Base-by-base conservation (phyloP, 163 green algal genomes). In the Scenedesmus sp. region DNA sequence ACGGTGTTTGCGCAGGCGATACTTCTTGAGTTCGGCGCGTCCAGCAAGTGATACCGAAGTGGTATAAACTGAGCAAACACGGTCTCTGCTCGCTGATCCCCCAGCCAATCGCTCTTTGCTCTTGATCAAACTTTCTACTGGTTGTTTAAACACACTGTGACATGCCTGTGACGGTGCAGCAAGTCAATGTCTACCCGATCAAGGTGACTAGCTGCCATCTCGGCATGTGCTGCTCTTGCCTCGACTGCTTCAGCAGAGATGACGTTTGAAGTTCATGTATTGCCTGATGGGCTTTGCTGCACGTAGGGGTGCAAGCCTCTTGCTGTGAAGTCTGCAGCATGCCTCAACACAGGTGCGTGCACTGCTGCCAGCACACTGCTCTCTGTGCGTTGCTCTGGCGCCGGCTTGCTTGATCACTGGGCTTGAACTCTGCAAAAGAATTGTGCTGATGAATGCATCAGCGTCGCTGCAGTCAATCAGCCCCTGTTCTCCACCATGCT, bases 121-220 rank as follows among this genome's bases (percentile, higher is more conserved):
- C 30, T 37, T 37, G 30, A 40, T 20, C 9, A 1, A 3, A 40
- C 30, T 1, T 18, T 76, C 9, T 2, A 12, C 24, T 13, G 22
- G 15, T 5, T 35, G 1, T n/a, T 35, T 20, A 72, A 40, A 40
- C 5, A 76, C 65, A 5, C 30, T 40, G 30, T 15, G 7, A 24
- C 30, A 49, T 49, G 73, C 40, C 73, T 30, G 73, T 83, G 3
- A 51, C 42, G 26, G 85, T 89, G 9, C 83, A 83, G 43, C 44
- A 83, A 24, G 15, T 89, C 7, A 68, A 70, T 35, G 78, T 89
- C 4, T 89, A 89, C 30, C 85, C 85, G 2, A 68, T 89, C 24
- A 89, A 89, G 35, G 78, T 76, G 30, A 37, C 56, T 70, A 13
- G 12, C 65, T 76, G 78, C 43, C 61, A 22, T 51, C 44, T 24